phyloP scores from a whole-genome alignment of 768 basidiomycete genomes.

The Plicaturopsis crispa region DNA sequence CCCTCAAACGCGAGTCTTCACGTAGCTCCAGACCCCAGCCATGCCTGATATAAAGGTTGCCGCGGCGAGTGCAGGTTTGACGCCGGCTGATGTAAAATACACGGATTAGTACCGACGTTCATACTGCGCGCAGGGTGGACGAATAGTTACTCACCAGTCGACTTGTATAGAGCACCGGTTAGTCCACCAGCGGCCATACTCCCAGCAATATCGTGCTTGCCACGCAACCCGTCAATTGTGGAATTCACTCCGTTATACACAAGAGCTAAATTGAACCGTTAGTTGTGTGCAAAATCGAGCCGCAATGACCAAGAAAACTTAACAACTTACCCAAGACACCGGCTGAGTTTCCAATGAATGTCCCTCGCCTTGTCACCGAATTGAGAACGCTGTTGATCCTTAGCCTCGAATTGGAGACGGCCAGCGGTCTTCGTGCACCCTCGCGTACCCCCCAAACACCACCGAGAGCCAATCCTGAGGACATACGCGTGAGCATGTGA shows the following conservation, averaged over 20 bases:
- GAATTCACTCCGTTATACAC: conserved; percentile 97
- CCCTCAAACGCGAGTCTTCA: conserved; percentile 82
- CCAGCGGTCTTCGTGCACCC: conserved; percentile 82
- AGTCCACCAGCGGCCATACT: conserved; percentile 89
- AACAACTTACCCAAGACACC: conserved; percentile 84
- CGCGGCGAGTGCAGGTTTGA: conserved; percentile 83
- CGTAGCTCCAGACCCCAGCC: conserved; percentile 91
- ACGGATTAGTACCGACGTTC: conserved; percentile 22
- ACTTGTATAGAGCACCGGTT: conserved; percentile 89
- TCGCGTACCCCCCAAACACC: conserved; percentile 95
- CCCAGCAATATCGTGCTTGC: conserved; percentile 86
- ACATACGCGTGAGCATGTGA: conserved; percentile 68
- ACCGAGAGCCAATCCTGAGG: conserved; percentile 87
- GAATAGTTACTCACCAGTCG: conserved; percentile 67
- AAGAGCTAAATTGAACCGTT: conserved; percentile 72
- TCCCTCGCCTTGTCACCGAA: conserved; percentile 93
- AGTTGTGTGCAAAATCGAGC: conserved; percentile 12
- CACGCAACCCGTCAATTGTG: conserved; percentile 80
- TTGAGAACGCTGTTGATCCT: conserved; percentile 97
- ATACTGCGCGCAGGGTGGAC: conserved; percentile 12
- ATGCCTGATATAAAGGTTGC: conserved; percentile 84
- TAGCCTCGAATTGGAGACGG: conserved; percentile 77
- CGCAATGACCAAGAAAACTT: conserved; percentile 12
- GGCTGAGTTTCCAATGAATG: conserved; percentile 96
- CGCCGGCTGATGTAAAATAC: conserved; percentile 78